Conservation (phyloP, 495 filamentous ascomycete species). For the Letharia columbiana region DNA sequence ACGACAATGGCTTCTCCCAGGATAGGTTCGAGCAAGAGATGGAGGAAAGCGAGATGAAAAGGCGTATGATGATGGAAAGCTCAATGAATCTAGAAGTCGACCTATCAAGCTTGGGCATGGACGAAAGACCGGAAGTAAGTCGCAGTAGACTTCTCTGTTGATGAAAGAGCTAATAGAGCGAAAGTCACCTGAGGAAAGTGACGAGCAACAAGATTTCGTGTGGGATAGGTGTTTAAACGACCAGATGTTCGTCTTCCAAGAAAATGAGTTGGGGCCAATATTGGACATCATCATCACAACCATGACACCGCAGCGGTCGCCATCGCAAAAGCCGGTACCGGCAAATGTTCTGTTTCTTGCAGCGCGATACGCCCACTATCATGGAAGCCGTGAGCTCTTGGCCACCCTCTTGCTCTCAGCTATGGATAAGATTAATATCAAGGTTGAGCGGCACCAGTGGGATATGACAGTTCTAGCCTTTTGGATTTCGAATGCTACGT, state of each 20-base stretch:
- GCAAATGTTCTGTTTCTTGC: conserved; percentile 95
- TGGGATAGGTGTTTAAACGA: conserved; percentile 94
- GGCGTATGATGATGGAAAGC: conserved; percentile 99
- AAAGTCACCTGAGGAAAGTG: conserved; percentile 72
- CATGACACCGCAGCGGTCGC: conserved; percentile 93
- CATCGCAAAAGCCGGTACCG: conserved; percentile 92
- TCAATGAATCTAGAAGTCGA: conserved; percentile 96
- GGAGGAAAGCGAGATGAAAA: conserved; percentile 90
- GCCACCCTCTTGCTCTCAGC: conserved; percentile 71
- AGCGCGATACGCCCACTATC: conserved; percentile 94
- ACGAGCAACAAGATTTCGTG: conserved; percentile 92
- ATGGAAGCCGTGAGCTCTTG: conserved; percentile 78
- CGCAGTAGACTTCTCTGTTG: not conserved
- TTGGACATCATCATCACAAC: conserved; percentile 94
- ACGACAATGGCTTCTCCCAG: conserved; percentile 84
- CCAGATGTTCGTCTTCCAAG: conserved; percentile 99
- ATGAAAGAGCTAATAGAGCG: not conserved
- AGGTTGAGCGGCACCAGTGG: conserved; percentile 92
- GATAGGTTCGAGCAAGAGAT: conserved; percentile 95
- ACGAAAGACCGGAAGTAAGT: conserved; percentile 87
- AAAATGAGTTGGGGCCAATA: conserved; percentile 79
- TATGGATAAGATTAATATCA: conserved; percentile 93
- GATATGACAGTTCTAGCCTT: conserved; percentile 99
- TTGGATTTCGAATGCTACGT: conserved; percentile 95
- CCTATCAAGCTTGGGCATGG: conserved; percentile 87